These are phyloP conservation scores for Aspergillus amoenus DNA, from an alignment of 2,329 filamentous ascomycete species.

Conservation along the genomic window DNA sequence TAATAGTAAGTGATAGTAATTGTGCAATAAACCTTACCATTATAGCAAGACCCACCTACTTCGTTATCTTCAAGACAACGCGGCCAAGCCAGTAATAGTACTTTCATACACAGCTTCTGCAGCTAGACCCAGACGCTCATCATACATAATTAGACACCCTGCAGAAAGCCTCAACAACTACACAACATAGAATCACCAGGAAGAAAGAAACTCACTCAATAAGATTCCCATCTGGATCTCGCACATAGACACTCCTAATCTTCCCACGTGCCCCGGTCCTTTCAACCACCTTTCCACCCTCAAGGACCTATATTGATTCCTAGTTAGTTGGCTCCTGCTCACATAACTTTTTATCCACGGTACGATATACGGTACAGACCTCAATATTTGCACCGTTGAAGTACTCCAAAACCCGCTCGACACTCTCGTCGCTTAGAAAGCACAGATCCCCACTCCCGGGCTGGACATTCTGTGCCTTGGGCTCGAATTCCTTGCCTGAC, in stretches of 20 bases:
- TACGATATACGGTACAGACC: no score
- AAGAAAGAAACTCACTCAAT: slow-evolving; percentile 52
- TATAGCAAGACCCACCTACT: no score
- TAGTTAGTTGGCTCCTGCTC: background rate
- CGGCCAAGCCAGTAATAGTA: no score
- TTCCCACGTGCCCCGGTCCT: slow-evolving; percentile 57
- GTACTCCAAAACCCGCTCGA: slow-evolving; percentile 38
- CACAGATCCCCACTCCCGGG: slow-evolving; percentile 61
- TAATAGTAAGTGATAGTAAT: no score
- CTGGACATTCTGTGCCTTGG: slow-evolving; percentile 55
- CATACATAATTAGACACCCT: background rate
- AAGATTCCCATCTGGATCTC: slow-evolving; percentile 63
- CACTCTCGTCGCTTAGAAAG: slow-evolving; percentile 55
- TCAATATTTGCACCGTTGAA: background rate
- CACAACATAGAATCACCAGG: background rate
- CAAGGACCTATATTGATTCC: background rate
- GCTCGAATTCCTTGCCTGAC: slow-evolving; percentile 58
- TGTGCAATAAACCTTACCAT: no score
- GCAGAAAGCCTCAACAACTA: background rate
- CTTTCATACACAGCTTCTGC: no score
- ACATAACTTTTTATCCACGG: no score
- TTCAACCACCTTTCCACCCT: slow-evolving; percentile 45
- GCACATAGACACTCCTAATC: slow-evolving; percentile 59
- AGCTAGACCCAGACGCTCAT: background rate
- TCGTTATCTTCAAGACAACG: no score